Conservation (phyloP, 345 rosid genomes). For the Eucalyptus cloeziana region DNA sequence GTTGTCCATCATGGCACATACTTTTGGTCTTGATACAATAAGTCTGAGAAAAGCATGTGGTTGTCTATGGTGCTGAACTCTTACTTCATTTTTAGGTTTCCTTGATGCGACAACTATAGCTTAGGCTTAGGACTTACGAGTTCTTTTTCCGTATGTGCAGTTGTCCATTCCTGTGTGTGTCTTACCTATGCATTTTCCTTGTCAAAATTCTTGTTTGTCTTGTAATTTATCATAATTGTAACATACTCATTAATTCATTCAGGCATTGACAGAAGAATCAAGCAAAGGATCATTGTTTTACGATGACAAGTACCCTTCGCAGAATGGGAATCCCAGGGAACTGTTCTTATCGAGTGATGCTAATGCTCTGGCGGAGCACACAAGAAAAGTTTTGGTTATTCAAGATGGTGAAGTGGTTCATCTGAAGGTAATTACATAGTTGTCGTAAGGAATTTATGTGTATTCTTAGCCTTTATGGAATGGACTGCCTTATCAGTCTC, state of each 20-base stretch:
- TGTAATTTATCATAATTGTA: too few species aligned
- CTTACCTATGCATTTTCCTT: too few species aligned
- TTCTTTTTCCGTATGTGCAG: too few species aligned
- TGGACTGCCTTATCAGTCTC: neutral
- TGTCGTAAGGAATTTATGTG: neutral
- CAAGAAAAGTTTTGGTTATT: conserved; percentile 78
- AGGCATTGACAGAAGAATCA: conserved; percentile 47
- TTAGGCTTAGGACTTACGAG: too few species aligned
- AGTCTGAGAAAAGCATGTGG: too few species aligned
- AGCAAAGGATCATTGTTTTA: conserved; percentile 37
- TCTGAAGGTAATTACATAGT: conserved; percentile 44
- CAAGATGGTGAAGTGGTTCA: conserved; percentile 91
- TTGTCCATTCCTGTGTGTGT: too few species aligned
- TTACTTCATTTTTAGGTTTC: too few species aligned
- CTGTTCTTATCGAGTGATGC: conserved; percentile 86
- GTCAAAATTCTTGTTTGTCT: too few species aligned
- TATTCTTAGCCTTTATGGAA: neutral
- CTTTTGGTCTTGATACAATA: too few species aligned
- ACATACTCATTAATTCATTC: neutral
- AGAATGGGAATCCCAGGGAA: conserved; percentile 68
- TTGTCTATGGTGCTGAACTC: too few species aligned
- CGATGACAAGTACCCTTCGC: conserved; percentile 54
- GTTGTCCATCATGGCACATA: too few species aligned
- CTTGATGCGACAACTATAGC: too few species aligned
- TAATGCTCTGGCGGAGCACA: conserved; percentile 85